Base-by-base conservation (phyloP, 345 rosid genomes). In the Dipteronia sinensis region DNA sequence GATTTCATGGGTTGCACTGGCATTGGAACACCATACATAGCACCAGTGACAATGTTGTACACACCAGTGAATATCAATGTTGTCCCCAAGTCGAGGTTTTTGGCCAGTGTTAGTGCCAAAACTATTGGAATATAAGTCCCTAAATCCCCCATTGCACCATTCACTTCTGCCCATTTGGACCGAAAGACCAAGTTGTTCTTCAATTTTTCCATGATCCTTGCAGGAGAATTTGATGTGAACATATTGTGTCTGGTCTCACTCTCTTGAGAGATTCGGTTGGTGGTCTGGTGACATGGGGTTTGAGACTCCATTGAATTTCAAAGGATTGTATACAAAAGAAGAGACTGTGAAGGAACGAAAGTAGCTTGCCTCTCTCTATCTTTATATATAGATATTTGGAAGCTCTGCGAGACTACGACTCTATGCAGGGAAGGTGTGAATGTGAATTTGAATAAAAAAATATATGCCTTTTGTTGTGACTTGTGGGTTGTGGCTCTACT, bases 1-100 rank as follows among this genome's bases (percentile, higher is more conserved):
- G 97, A 84, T 73, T 94, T 94, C 97, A 94, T 90, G 59, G 97
- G 97, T 72, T 94, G 97, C n/a, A 94, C 98, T 8, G 97, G 97
- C 97, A 94, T 91, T 2, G 95, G 97, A 12, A 93, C 97, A 0
- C 97, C 97, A 59, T 93, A 91, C 10, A 90, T 44, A 44, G 89
- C 93, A 53, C 94, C 95, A 0, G 97, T 93, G 76, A 93, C 72
- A 5, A 86, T 73, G 89, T 93, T 93, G 87, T 90, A 92, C 9
- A 89, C 11, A 0, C 95, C 97, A 0, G 92, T 93, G 89, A 92
- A 91, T 64, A 94, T 88, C 27, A 94, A 64, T 0, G 98, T 90
- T 6, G 95, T 91, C 65, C 98, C 97, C 8, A 94, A 77, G 78
- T 94, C 85, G 72, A 94, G 91, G 82, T 91, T 88, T 67, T 80